Percentiles rank a stretch among this genome's conserved stretches.
Evolutionary conservation across 2,329 filamentous ascomycete genomes (phyloP).

Genomic region (Aureobasidium sp.): DNA sequence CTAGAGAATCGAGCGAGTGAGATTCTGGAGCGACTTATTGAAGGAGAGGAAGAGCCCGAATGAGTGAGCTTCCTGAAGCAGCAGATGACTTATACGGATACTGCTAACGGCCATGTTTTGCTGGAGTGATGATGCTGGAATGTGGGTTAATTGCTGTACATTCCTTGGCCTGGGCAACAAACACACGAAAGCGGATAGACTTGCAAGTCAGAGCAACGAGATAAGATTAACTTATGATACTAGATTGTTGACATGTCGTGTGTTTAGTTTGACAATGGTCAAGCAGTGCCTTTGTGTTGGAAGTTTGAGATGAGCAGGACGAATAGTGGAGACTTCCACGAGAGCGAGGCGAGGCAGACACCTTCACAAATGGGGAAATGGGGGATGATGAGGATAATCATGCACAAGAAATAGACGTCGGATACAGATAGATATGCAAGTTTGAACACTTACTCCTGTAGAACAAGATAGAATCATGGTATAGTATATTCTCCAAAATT

Average conservation of each 20-base stretch:
- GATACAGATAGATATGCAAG: not conserved
- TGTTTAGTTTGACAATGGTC: not conserved
- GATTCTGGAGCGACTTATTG: conserved; percentile 20
- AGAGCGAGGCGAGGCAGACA: not conserved
- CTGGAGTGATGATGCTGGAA: conserved; percentile 21
- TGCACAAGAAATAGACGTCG: no score
- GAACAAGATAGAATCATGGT: no score
- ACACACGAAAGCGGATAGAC: conserved; percentile 19
- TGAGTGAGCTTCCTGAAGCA: conserved; percentile 10
- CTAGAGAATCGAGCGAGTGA: conserved; percentile 24
- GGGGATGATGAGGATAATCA: not conserved
- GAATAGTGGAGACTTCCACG: not conserved
- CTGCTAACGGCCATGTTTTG: conserved; percentile 20
- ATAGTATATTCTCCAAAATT: no score
- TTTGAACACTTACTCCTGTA: no score
- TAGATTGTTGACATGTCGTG: not conserved
- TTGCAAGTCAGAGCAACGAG: conserved; percentile 5
- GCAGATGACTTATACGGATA: conserved; percentile 20
- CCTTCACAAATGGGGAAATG: not conserved
- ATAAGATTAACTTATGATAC: not conserved
- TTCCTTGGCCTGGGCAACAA: conserved; percentile 22
- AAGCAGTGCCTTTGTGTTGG: not conserved
- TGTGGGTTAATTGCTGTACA: conserved; percentile 16
- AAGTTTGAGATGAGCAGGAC: no score
- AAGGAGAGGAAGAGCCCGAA: conserved; percentile 14